Base-by-base conservation (phyloP, 371 early-diverging fungal species). In the Mucor plumbeus region DNA sequence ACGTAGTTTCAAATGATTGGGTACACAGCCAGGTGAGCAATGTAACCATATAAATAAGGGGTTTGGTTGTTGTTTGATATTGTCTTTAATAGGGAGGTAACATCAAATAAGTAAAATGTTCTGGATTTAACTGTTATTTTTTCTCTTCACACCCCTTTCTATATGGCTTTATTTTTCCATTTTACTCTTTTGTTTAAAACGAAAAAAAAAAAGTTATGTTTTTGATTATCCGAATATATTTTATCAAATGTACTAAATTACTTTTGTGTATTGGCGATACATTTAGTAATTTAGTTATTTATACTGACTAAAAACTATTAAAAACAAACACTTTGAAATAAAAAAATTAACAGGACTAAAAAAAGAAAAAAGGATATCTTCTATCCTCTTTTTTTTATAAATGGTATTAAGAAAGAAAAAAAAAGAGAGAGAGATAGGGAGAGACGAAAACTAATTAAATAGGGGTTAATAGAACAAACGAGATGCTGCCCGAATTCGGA, bases 1-100 rank as follows among this genome's bases (percentile, higher is more conserved):
- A 35, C 44, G 43, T 43, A 44, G n/a, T 33, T 60, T 60, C 0
- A 33, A 60, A 40, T 39, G 47, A 60, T 43, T 60, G 55, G 55
- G 55, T 55, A 55, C 55, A 55, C 55, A 55, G 35, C 55, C 55
- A 55, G 35, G 35, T 55, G 55, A 31, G 55, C 35, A 55, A 55
- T 35, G 35, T 34, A 34, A 55, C 14, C 33, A 55, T n/a, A 34
- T 55, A 34, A 35, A 7, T 53, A 21, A n/a, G 35, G 55, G 55
- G 35, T 33, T 33, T 14, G 7, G 26, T 26, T 26, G 26, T 15
- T 55, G n/a, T 55, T 34, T 34, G 55, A 55, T 35, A 21, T 0
- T 55, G 21, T 55, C 50, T 55, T 55, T 14, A 55, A 15, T 55
- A 55, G 34, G 35, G 55, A 35, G 31, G 31, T 26, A 26, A 34